Evolutionary conservation across 306 rosid genomes (phyloP), one percentile per base, ranked within the genome.

Genomic region (Psophocarpus tetragonolobus): DNA sequence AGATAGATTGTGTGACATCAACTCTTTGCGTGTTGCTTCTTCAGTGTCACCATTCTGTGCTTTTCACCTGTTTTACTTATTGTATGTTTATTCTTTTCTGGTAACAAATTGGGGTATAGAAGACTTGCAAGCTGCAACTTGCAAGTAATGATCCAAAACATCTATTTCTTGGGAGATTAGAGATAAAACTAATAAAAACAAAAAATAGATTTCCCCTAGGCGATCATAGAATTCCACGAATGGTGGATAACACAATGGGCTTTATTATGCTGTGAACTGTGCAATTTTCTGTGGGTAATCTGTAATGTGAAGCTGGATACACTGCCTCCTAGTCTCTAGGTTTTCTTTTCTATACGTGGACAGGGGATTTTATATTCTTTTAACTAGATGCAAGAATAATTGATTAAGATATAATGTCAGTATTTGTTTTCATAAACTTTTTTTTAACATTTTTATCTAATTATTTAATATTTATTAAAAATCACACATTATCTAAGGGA

Each of bases 171-270:
- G 20, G 1, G 32, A n/a, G 23, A 20, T 8, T 21, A 32, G 62
- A 54, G 62, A 1, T 54, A 15, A 14, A 3, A 29, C 27, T 45
- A 20, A 32, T 3, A 6, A 17, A 61, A 35, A 35, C 32, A 29
- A 20, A 7, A 50, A 27, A 5, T 79, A n/a, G 78, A 44, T 48
- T 79, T 79, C 35, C 60, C 73, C 71, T 13, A 58, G 11, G 38
- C 2, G 3, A 44, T 58, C 76, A 47, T 79, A n/a, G 53, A 21
- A 71, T 35, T 47, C 53, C 26, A 48, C 45, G 73, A 79, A 71
- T 58, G 71, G 62, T 29, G 69, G 76, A 69, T 57, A 78, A 72
- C 4, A 15, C 17, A 45, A 57, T n/a, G 29, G 76, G 44, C 20
- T 44, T 39, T 2, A 53, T 53, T 11, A 21, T 17, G n/a, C 6